phyloP scores from a whole-genome alignment of 179 eudicot species.

The Spinacia oleracea region DNA sequence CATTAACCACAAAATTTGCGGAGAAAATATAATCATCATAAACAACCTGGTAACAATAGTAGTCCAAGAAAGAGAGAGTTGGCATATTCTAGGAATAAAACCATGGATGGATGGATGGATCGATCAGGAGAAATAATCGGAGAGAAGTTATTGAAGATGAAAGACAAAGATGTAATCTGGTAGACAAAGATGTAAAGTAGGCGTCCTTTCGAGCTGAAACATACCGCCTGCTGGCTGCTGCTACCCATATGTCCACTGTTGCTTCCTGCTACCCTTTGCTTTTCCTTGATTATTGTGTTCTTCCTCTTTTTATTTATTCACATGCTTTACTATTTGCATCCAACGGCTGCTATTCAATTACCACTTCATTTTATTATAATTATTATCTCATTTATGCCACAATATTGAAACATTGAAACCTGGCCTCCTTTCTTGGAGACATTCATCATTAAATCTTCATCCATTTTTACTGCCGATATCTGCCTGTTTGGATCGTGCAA shows the following conservation, averaged over 20 bases:
- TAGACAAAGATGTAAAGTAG: slow-evolving; percentile 23
- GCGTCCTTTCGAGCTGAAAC: slow-evolving; percentile 24
- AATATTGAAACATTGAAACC: slow-evolving; percentile 4
- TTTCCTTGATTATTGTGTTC: slow-evolving; percentile 21
- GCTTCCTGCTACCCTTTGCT: neutral
- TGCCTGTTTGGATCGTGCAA: slow-evolving; percentile 21
- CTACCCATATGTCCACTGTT: neutral
- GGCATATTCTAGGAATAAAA: too few species aligned
- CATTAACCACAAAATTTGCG: too few species aligned
- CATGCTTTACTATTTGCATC: neutral
- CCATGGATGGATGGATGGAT: too few species aligned
- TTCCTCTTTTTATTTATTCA: neutral
- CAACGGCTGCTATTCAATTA: slow-evolving; percentile 3
- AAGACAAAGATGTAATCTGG: slow-evolving; percentile 17
- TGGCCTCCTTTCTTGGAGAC: slow-evolving; percentile 27
- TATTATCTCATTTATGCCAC: too few species aligned
- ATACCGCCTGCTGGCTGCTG: neutral
- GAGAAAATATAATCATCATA: too few species aligned
- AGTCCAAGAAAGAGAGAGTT: too few species aligned
- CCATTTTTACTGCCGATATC: slow-evolving; percentile 15
- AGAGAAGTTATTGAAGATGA: neutral
- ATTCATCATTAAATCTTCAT: slow-evolving; percentile 26
- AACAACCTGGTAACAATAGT: too few species aligned
- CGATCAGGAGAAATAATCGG: too few species aligned
- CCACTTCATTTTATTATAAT: neutral